A percentile compares a stretch with the other conserved stretches of the same genome.
phyloP scores from a whole-genome alignment of 768 basidiomycete genomes.

The Dentipellis fragilis region DNA sequence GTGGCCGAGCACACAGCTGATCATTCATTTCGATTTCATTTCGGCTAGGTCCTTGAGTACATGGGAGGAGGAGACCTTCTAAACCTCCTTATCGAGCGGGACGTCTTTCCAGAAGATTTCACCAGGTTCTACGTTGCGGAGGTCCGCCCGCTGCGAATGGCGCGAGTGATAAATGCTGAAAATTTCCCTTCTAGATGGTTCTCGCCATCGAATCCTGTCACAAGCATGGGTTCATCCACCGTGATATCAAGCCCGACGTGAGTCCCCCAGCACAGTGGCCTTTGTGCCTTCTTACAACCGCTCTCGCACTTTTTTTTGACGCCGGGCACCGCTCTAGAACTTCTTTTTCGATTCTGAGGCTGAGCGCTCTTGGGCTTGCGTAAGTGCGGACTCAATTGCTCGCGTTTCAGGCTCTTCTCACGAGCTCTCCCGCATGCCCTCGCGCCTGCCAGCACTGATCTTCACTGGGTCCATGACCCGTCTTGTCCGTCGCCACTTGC shows the following conservation, averaged over 20 bases:
- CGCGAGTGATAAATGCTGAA: not conserved
- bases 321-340: constrained; percentile 42
- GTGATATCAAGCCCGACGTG: constrained; percentile 95
- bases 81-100: constrained; percentile 87
- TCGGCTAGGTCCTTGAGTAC: constrained; percentile 73
- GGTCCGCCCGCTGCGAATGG: constrained; percentile 32
- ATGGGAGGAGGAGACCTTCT: constrained; percentile 97
- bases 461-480: constrained; percentile 97
- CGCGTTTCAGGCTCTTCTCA: not conserved
- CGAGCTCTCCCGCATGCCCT: not conserved
- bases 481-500: constrained; percentile 45
- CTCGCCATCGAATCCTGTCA: constrained; percentile 90
- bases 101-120: constrained; percentile 85
- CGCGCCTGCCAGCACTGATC: constrained; percentile 52
- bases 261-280: constrained; percentile 18
- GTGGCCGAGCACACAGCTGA: constrained; percentile 16
- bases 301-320: constrained; percentile 12
- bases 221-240: constrained; percentile 92
- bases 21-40: constrained; percentile 51
- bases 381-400: constrained; percentile 34
- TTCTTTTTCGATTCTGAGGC: constrained; percentile 90
- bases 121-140: constrained; percentile 92
- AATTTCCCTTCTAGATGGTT: constrained; percentile 58
- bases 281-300: not conserved
- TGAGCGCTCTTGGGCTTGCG: constrained; percentile 95